These are phyloP conservation scores for Homolaphlyctis polyrhiza DNA, from an alignment of 371 early-diverging fungal species.

Conservation along the genomic window DNA sequence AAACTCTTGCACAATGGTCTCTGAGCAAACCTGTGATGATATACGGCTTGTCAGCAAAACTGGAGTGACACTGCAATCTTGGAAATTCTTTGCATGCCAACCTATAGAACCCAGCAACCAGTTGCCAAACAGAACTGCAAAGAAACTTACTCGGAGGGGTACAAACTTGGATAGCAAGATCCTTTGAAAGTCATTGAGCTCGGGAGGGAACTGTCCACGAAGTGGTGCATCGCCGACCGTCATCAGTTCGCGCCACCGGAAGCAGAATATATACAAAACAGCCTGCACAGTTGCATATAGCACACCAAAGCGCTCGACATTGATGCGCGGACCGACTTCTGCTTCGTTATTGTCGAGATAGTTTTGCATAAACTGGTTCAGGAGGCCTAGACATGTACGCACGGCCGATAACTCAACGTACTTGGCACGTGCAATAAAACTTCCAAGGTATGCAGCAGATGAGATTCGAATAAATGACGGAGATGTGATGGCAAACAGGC, in stretches of 20 bases:
- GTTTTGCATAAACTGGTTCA: conserved; percentile 62
- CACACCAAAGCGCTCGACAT: conserved; percentile 19
- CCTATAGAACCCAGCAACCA: neutral
- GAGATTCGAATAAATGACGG: conserved; percentile 73
- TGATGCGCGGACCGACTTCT: conserved; percentile 8
- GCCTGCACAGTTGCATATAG: conserved; percentile 90
- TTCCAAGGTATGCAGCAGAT: conserved; percentile 79
- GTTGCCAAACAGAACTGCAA: conserved; percentile 16
- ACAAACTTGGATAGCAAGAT: conserved; percentile 77
- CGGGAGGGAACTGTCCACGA: conserved; percentile 39
- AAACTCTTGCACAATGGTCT: conserved; percentile 80
- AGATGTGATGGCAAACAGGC: conserved; percentile 50
- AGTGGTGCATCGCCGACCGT: conserved; percentile 13
- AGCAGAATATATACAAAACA: conserved; percentile 87
- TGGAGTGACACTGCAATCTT: neutral
- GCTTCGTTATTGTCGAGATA: conserved; percentile 67
- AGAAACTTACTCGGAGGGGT: conserved; percentile 75
- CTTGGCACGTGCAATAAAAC: conserved; percentile 86
- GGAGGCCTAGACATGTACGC: conserved; percentile 54
- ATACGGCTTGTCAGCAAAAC: conserved; percentile 5
- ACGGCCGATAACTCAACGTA: conserved; percentile 61
- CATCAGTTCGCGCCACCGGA: conserved; percentile 81
- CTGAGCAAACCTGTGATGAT: conserved; percentile 74
- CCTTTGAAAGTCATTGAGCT: conserved; percentile 61
- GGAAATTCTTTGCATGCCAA: neutral